phyloP scores from a whole-genome alignment of 257 asterid species.

The Ophiorrhiza pumila region DNA sequence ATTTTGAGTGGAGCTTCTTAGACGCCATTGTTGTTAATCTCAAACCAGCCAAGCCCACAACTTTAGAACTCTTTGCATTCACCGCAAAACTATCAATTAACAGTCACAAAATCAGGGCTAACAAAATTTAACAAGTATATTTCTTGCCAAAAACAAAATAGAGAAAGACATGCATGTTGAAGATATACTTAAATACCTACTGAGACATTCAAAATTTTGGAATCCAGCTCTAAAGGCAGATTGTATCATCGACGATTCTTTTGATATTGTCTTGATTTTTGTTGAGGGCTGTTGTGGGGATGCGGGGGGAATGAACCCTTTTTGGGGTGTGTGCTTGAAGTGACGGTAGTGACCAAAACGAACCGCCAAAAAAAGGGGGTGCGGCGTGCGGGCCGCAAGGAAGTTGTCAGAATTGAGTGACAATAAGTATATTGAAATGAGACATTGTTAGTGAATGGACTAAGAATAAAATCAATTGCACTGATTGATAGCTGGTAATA shows the following conservation, averaged over 20 bases:
- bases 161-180: conserved; percentile 11
- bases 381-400: too few species aligned
- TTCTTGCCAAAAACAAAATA: neutral
- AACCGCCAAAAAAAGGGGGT: too few species aligned
- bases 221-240: conserved; percentile 5
- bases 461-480: too few species aligned
- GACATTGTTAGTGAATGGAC: too few species aligned
- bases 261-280: too few species aligned
- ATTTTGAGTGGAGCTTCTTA: conserved; percentile 30
- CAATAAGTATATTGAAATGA: too few species aligned
- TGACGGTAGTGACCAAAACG: too few species aligned
- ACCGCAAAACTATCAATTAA: conserved; percentile 33
- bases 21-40: conserved; percentile 47
- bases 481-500: too few species aligned
- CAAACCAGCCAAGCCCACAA: conserved; percentile 18
- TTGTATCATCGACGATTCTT: neutral
- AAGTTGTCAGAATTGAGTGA: too few species aligned
- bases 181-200: conserved; percentile 18
- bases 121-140: conserved; percentile 13
- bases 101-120: neutral
- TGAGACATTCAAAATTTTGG: conserved; percentile 23
- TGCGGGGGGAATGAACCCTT: neutral
- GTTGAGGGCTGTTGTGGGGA: neutral
- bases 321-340: neutral
- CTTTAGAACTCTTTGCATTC: conserved; percentile 29